Percentiles rank a stretch among this genome's conserved stretches.
These are phyloP conservation scores for Termitomyces sp. DNA, from an alignment of 768 basidiomycete genomes.

Conservation along the genomic window DNA sequence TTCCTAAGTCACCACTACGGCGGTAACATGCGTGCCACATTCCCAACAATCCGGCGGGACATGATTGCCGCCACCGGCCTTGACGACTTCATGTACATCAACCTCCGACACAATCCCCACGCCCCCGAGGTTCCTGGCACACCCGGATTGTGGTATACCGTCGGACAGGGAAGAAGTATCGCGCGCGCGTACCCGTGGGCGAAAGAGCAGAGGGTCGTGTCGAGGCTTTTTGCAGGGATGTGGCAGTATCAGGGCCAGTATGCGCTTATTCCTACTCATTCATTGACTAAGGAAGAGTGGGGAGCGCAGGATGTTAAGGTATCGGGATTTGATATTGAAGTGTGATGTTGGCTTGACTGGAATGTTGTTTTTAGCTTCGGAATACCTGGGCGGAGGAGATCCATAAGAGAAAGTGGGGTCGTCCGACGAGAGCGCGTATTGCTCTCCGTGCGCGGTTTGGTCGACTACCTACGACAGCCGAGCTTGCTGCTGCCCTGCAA, in stretches of 20 bases:
- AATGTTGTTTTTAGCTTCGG: neutral
- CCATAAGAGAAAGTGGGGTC: conserved; percentile 1
- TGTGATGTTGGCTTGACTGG: neutral
- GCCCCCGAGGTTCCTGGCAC: conserved; percentile 29
- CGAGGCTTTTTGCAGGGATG: neutral
- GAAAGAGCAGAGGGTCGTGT: conserved; percentile 1
- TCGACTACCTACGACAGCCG: conserved; percentile 3
- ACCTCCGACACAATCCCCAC: conserved; percentile 25
- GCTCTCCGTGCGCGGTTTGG: neutral
- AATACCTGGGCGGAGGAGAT: conserved; percentile 5
- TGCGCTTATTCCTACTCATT: neutral
- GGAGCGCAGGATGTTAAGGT: conserved; percentile 1
- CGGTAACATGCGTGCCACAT: conserved; percentile 24
- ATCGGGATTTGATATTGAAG: no score
- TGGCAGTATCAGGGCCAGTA: conserved; percentile 17
- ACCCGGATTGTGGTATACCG: conserved; percentile 25
- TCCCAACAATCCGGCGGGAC: conserved; percentile 16
- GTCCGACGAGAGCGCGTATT: conserved; percentile 8
- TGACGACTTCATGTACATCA: conserved; percentile 28
- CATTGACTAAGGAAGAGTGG: conserved; percentile 14
- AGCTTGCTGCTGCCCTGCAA: neutral
- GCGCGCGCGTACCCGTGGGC: neutral
- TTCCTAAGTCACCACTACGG: conserved; percentile 28
- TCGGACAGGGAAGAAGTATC: neutral
- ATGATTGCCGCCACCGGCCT: conserved; percentile 21